These are phyloP conservation scores for Capsicum rhomboideum DNA, from an alignment of 257 asterid species.

Conservation along the genomic window DNA sequence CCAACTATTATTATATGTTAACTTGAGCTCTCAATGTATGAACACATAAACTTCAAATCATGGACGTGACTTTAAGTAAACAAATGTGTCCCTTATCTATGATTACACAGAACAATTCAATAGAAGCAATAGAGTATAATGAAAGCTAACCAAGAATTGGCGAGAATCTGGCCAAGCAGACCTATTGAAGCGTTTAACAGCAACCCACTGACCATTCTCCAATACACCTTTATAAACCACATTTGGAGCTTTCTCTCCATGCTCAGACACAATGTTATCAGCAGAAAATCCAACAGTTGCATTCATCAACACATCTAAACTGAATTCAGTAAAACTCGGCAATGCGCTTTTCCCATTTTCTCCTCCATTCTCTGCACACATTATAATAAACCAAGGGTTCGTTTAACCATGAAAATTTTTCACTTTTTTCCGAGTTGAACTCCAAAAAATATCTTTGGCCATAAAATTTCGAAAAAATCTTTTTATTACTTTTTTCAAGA, in stretches of 20 bases:
- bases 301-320: constrained; percentile 23
- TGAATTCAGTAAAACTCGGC: constrained; percentile 28
- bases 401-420: no score
- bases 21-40: not conserved
- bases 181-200: constrained; percentile 38
- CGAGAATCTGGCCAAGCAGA: constrained; percentile 49
- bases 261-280: constrained; percentile 42
- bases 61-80: not conserved
- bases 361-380: constrained; percentile 28
- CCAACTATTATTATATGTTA: not conserved
- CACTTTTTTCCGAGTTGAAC: no score
- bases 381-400: not conserved
- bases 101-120: not conserved
- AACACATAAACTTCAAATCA: not conserved
- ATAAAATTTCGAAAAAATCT: no score
- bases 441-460: no score
- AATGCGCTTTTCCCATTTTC: constrained; percentile 20
- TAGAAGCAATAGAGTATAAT: not conserved
- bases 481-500: no score
- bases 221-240: constrained; percentile 37
- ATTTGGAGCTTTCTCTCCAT: constrained; percentile 49
- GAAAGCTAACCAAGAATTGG: constrained; percentile 24
- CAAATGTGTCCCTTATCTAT: not conserved
- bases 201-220: constrained; percentile 22
- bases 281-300: constrained; percentile 33